Conservation (phyloP, 208 protist genomes). For the Vickermania spadyakhi region DNA sequence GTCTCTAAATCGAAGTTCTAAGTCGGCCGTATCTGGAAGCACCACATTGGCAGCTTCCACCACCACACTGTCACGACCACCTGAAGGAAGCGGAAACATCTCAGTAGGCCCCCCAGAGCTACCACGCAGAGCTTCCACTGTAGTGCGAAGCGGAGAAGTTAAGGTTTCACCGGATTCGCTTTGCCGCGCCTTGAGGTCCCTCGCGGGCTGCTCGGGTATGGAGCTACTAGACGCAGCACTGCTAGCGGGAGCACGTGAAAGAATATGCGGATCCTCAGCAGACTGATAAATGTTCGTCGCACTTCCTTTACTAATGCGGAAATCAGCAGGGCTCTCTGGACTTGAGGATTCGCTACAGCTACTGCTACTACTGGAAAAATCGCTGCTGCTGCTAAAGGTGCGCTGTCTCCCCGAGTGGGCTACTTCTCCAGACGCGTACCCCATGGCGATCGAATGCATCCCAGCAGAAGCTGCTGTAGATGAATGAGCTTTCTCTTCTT, state of each 20-base stretch:
- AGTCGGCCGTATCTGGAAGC: background rate
- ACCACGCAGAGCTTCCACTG: too few relatives aligned
- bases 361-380: background rate
- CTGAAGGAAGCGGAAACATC: too few relatives aligned
- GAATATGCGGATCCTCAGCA: background rate
- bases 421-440: too few relatives aligned
- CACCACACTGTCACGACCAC: background rate
- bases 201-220: background rate
- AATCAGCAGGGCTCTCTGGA: background rate
- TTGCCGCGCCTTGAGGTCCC: background rate
- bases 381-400: background rate
- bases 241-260: background rate
- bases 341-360: background rate
- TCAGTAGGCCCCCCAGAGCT: too few relatives aligned
- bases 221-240: background rate
- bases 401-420: background rate
- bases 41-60: background rate
- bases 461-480: background rate
- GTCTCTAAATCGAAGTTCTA: conserved; percentile 12
- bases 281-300: background rate
- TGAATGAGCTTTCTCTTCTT: background rate
- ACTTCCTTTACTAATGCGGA: background rate
- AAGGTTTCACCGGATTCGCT: background rate
- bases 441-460: too few relatives aligned
- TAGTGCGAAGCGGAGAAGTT: background rate